These are phyloP conservation scores for Kregervanrija fluxuum DNA, from an alignment of 805 yeast species.

Conservation along the genomic window DNA sequence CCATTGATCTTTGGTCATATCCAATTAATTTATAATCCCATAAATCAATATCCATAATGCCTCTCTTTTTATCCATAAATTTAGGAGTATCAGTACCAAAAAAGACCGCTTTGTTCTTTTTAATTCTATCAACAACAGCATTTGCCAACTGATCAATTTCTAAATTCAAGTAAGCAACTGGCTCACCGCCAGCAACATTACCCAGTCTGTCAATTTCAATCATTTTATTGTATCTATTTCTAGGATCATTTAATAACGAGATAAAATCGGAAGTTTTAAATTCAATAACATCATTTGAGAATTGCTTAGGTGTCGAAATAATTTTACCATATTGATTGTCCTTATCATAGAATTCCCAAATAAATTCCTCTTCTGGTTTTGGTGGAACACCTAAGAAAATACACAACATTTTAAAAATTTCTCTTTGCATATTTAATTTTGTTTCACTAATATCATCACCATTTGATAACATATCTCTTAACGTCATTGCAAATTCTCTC, in stretches of 20 bases:
- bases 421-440: constrained; percentile 41
- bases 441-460: constrained; percentile 32
- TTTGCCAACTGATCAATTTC: constrained; percentile 51
- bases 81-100: constrained; percentile 89
- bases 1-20: constrained; percentile 38
- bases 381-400: constrained; percentile 78
- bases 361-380: constrained; percentile 54
- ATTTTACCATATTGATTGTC: constrained; percentile 43
- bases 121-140: constrained; percentile 60
- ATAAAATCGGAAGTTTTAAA: constrained; percentile 46
- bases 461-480: constrained; percentile 42
- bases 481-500: constrained; percentile 68
- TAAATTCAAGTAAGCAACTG: constrained; percentile 64
- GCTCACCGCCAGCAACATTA: constrained; percentile 64
- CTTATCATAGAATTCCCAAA: constrained; percentile 73
- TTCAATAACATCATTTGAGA: constrained; percentile 48
- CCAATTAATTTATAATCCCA: constrained; percentile 58
- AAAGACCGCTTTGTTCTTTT: constrained; percentile 72
- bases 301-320: constrained; percentile 57
- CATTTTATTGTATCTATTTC: constrained; percentile 58
- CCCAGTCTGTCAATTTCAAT: constrained; percentile 70
- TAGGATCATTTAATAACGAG: constrained; percentile 75
- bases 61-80: constrained; percentile 53
- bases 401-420: constrained; percentile 57
- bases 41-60: constrained; percentile 64